phyloP scores from a whole-genome alignment of 352 stramenopile species.

The Hyaloperonospora arabidopsidis region DNA sequence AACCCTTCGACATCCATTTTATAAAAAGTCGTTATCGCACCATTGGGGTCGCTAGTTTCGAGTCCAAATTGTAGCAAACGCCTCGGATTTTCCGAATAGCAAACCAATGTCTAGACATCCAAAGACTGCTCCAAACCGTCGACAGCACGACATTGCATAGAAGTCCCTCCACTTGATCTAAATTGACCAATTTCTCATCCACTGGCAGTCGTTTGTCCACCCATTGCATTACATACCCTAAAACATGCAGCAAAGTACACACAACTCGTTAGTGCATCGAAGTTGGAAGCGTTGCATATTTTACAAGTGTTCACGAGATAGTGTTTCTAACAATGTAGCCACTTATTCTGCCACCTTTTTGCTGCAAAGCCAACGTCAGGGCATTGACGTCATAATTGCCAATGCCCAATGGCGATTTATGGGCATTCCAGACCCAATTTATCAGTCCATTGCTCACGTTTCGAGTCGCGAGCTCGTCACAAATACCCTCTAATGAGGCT shows the following conservation, averaged over 20 bases:
- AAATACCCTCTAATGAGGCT: constrained; percentile 37
- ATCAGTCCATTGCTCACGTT: constrained; percentile 7
- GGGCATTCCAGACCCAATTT: constrained; percentile 51
- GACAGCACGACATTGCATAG: constrained; percentile 63
- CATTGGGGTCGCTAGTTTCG: constrained; percentile 47
- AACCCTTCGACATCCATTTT: neutral
- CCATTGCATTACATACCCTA: constrained; percentile 63
- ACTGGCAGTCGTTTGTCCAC: constrained; percentile 54
- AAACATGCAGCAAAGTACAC: neutral
- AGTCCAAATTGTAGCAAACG: constrained; percentile 74
- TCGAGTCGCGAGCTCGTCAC: constrained; percentile 26
- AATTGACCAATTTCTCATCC: constrained; percentile 32
- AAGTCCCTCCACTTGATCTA: constrained; percentile 42
- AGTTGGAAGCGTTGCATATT: too few relatives aligned
- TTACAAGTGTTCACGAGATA: too few relatives aligned
- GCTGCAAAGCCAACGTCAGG: constrained; percentile 51
- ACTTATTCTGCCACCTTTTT: constrained; percentile 33
- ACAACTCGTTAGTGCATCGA: too few relatives aligned
- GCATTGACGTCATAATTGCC: constrained; percentile 82
- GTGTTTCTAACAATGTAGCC: neutral
- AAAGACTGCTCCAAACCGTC: constrained; percentile 38
- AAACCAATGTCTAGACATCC: constrained; percentile 75
- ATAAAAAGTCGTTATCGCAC: constrained; percentile 17
- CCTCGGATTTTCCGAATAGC: constrained; percentile 55
- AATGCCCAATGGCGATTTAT: constrained; percentile 50